A percentile compares a stretch with the other conserved stretches of the same genome.
phyloP scores from a whole-genome alignment of 2,329 filamentous ascomycete species.

The Fusarium tuaranense region DNA sequence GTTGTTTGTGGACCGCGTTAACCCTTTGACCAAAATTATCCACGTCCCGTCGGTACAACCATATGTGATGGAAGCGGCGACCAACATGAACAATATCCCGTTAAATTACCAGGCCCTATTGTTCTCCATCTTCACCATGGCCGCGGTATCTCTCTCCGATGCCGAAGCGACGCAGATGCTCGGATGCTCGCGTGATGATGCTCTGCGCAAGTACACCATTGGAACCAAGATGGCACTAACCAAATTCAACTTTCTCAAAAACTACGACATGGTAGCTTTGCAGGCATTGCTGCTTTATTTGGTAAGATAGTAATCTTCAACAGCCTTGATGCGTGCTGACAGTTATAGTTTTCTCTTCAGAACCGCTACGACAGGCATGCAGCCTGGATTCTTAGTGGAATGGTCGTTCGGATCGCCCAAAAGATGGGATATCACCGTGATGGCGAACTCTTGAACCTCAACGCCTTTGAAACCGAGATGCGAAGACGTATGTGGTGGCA shows the following conservation, averaged over 20 bases:
- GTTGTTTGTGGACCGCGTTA: constrained; percentile 78
- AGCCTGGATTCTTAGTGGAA: constrained; percentile 70
- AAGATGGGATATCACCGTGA: constrained; percentile 76
- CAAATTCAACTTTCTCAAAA: constrained; percentile 68
- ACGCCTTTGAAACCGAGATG: constrained; percentile 75
- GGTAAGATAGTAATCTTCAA: constrained; percentile 48
- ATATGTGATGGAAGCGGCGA: constrained; percentile 71
- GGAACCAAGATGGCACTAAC: constrained; percentile 64
- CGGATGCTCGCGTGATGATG: constrained; percentile 61
- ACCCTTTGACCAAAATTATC: constrained; percentile 78
- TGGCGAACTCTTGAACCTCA: constrained; percentile 65
- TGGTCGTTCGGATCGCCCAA: constrained; percentile 72
- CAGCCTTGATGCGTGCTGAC: constrained; percentile 12
- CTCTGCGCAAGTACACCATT: constrained; percentile 63
- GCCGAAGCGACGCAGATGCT: constrained; percentile 67
- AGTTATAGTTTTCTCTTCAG: constrained; percentile 63
- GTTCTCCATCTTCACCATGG: constrained; percentile 74
- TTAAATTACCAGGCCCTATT: constrained; percentile 71
- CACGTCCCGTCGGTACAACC: constrained; percentile 78
- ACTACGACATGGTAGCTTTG: constrained; percentile 67
- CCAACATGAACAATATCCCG: constrained; percentile 65
- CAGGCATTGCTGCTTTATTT: constrained; percentile 71
- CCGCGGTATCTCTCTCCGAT: constrained; percentile 65
- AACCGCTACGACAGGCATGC: constrained; percentile 70
- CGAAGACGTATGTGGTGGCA: constrained; percentile 76